Evolutionary conservation across 2,329 filamentous ascomycete species (phyloP), one percentile per base, ranked within the genome.

Genomic region (Macroventuria anomochaeta): DNA sequence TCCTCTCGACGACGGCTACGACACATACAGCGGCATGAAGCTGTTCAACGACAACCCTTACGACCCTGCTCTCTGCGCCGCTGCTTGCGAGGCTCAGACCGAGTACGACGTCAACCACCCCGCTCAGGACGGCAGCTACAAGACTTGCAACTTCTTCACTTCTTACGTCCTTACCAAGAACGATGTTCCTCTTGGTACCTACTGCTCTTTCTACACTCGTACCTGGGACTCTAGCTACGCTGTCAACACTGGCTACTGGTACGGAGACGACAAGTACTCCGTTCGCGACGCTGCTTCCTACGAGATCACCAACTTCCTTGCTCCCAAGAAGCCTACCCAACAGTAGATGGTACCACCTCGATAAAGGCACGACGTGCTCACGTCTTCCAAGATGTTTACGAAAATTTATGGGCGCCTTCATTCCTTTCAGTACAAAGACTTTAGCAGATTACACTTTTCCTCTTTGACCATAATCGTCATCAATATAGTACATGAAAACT

Each of bases 131-230:
- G 69, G 68, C 15, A 63, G 61, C 8, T 74, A 72, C 46, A 64
- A 63, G 46, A 57, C 71, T 31, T 76, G 74, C 67, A 75, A 74
- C 57, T 75, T 75, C 62, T 74, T 69, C 58, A 73, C 72, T 28
- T 65, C 69, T 10, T 77, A 76, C 46, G 66, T 76, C n/a, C 59
- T 76, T 13, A 64, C 60, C 25, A 66, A 72, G 46, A 71, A 73
- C 44, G 67, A 64, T 13, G 51, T 68, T 21, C 71, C 74, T 2
- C 65, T 75, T 37, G 74, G 73, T n/a, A 71, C 71, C 25, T 75
- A 75, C 61, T 76, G 74, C 49, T 53, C 58, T 39, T 37, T 67
- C 17, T 68, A 70, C 54, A 68, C 67, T 3, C 57, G 59, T 36
- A 13, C 28, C 4, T 69, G 64, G 62, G 53, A 43, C 21, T 0